phyloP scores from a whole-genome alignment of 2,329 filamentous ascomycete species.

The Pseudogymnoascus sp. region DNA sequence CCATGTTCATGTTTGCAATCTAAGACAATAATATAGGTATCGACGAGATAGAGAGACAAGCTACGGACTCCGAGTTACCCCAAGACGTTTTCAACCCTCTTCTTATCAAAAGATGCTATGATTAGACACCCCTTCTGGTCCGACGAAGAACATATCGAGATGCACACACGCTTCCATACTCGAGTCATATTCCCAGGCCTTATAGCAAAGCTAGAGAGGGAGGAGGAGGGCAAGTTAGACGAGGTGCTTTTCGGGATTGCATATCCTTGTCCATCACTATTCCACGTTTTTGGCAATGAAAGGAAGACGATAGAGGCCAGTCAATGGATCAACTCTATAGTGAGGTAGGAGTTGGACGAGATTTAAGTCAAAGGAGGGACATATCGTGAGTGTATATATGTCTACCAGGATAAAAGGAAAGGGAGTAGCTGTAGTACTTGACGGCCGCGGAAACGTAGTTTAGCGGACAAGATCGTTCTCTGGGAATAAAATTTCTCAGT shows the following conservation, averaged over 20 bases:
- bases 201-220: constrained; percentile 8
- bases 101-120: constrained; percentile 1
- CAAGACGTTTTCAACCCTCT: background rate
- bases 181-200: constrained; percentile 11
- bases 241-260: constrained; percentile 15
- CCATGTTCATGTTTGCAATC: background rate
- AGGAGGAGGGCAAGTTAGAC: constrained; percentile 11
- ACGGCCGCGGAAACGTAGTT: background rate
- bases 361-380: background rate
- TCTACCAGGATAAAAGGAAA: background rate
- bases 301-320: background rate
- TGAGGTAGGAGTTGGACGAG: background rate
- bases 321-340: background rate
- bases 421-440: background rate
- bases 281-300: background rate
- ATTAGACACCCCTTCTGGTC: constrained; percentile 11
- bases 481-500: background rate
- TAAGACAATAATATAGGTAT: constrained; percentile 14
- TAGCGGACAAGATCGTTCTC: background rate
- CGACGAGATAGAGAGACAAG: constrained; percentile 13
- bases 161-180: constrained; percentile 11
- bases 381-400: background rate
- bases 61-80: background rate
- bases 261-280: constrained; percentile 12
- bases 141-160: constrained; percentile 13